phyloP scores from a whole-genome alignment of 2,329 filamentous ascomycete species.

The Apiospora phragmitis region DNA sequence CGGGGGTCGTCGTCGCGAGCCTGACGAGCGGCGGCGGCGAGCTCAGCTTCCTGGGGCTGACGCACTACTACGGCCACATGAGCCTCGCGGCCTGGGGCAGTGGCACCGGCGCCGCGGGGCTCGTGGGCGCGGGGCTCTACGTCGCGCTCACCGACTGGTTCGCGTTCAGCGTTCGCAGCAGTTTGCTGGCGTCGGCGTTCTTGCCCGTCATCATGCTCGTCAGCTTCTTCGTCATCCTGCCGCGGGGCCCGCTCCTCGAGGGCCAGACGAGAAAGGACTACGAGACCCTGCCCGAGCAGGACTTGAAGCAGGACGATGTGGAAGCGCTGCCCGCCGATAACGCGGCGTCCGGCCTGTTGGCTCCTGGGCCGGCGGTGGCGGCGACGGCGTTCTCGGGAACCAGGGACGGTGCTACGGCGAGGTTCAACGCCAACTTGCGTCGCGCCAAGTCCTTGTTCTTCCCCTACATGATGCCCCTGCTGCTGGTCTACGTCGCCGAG shows the following conservation, averaged over 20 bases:
- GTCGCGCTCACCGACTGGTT: constrained; percentile 81
- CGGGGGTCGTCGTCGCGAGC: constrained; percentile 82
- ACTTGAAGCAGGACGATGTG: constrained; percentile 41
- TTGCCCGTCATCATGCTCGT: constrained; percentile 80
- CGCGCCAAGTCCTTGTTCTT: constrained; percentile 72
- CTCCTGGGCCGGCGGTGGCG: constrained; percentile 41
- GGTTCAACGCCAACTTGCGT: constrained; percentile 54
- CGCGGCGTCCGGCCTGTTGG: constrained; percentile 51
- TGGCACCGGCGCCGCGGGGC: constrained; percentile 84
- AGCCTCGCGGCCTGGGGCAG: constrained; percentile 90
- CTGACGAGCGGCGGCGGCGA: constrained; percentile 86
- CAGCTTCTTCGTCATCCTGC: constrained; percentile 83
- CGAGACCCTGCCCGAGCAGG: constrained; percentile 47
- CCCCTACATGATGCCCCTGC: constrained; percentile 82
- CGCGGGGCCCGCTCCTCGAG: constrained; percentile 62
- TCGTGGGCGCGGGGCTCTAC: constrained; percentile 86
- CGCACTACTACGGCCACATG: constrained; percentile 88
- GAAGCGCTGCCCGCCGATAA: constrained; percentile 37
- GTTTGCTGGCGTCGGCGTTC: constrained; percentile 75
- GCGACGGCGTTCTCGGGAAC: constrained; percentile 40
- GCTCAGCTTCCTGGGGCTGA: constrained; percentile 85
- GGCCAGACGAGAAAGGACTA: constrained; percentile 51
- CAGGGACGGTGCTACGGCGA: constrained; percentile 27
- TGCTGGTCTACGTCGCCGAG: constrained; percentile 92
- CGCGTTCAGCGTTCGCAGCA: constrained; percentile 71